These are phyloP conservation scores for Sporothrix dimorphospora DNA, from an alignment of 2,329 filamentous ascomycete genomes.

Conservation along the genomic window DNA sequence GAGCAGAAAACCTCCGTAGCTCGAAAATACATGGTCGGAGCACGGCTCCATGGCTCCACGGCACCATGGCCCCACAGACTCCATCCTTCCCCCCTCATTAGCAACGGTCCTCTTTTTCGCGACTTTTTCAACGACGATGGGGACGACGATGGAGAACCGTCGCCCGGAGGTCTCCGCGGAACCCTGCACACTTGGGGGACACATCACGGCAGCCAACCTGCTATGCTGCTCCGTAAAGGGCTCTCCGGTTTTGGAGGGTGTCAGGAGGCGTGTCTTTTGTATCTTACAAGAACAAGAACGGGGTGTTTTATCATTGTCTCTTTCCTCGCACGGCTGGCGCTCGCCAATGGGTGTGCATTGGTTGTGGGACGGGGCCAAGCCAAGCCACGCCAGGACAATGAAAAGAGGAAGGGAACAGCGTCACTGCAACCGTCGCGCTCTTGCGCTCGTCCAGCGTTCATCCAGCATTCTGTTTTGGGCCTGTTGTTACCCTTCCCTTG, in stretches of 20 bases:
- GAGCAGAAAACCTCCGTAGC: constrained; percentile 8
- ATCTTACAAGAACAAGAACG: too few species aligned
- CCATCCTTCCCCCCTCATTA: too few species aligned
- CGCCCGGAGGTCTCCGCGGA: not conserved
- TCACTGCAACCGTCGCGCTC: not conserved
- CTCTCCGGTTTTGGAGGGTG: too few species aligned
- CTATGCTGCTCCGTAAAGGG: too few species aligned
- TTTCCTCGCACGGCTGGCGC: not conserved
- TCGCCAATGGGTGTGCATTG: not conserved
- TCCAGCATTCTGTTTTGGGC: constrained; percentile 18
- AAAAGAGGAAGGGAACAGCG: not conserved
- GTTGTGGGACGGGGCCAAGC: not conserved
- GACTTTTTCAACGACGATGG: too few species aligned
- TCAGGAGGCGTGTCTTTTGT: too few species aligned
- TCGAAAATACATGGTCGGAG: not conserved
- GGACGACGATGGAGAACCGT: not conserved
- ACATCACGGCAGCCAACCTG: too few species aligned
- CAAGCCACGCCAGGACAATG: not conserved
- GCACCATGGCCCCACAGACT: not conserved
- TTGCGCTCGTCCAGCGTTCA: constrained; percentile 19
- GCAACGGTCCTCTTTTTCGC: too few species aligned
- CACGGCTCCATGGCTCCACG: not conserved
- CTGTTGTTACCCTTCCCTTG: not conserved
- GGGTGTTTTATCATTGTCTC: too few species aligned
- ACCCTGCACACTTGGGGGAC: not conserved